Evolutionary conservation across 2,329 filamentous ascomycete species (phyloP).

Genomic region (Pseudocercospora fijiensis): DNA sequence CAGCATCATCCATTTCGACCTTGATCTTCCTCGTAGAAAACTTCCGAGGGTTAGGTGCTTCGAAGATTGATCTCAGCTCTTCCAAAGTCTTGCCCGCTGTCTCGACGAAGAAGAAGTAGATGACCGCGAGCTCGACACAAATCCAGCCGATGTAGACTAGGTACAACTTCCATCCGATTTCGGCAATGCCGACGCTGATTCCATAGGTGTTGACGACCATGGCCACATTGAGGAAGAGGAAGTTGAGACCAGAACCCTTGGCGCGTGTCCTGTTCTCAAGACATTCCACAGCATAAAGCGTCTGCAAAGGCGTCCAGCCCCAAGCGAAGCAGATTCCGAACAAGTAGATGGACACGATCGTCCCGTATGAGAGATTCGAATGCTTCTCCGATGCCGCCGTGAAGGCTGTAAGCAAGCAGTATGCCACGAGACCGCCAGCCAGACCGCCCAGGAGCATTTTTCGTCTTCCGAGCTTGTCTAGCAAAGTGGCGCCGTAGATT

Average conservation of each 20-base stretch:
- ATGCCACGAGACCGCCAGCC: conserved; percentile 37
- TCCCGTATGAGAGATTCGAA: conserved; percentile 37
- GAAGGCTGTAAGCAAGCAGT: conserved; percentile 41
- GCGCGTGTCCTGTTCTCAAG: conserved; percentile 43
- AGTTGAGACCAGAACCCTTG: conserved; percentile 37
- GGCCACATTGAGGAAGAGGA: conserved; percentile 46
- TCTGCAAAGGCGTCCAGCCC: conserved; percentile 45
- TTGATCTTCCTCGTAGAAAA: conserved; percentile 33
- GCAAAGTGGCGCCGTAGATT: conserved; percentile 40
- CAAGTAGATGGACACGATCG: conserved; percentile 44
- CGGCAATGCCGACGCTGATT: conserved; percentile 28
- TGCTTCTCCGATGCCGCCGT: conserved; percentile 29
- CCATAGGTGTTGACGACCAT: conserved; percentile 45
- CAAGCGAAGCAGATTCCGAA: conserved; percentile 44
- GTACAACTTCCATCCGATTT: conserved; percentile 33
- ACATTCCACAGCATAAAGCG: conserved; percentile 42
- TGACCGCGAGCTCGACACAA: conserved; percentile 32
- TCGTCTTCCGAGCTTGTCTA: conserved; percentile 31
- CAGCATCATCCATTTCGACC: conserved; percentile 31
- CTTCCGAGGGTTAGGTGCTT: conserved; percentile 33
- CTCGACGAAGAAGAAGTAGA: conserved; percentile 42
- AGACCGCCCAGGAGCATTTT: conserved; percentile 42
- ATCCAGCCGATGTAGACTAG: conserved; percentile 36
- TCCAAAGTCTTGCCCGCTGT: conserved; percentile 39
- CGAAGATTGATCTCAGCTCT: conserved; percentile 29